These are phyloP conservation scores for Dactylis glomerata DNA, from an alignment of 176 grass and related monocot species.

Conservation along the genomic window DNA sequence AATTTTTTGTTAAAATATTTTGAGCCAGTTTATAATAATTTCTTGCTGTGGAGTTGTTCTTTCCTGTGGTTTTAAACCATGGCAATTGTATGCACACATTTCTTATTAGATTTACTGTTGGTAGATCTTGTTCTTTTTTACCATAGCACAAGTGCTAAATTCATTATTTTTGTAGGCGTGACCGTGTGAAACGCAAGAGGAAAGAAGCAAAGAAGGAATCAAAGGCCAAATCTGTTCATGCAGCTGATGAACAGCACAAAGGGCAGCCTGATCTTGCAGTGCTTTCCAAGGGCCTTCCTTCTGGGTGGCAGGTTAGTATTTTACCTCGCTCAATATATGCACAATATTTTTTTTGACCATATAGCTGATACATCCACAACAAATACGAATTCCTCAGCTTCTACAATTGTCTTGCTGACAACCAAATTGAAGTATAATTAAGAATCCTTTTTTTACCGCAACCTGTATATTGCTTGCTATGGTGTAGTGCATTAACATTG, in stretches of 20 bases:
- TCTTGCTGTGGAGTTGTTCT: background rate
- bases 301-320: constrained; percentile 73
- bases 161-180: constrained; percentile 54
- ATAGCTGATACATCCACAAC: background rate
- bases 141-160: background rate
- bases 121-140: background rate
- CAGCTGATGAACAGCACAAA: constrained; percentile 29
- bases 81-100: background rate
- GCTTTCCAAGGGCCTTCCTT: constrained; percentile 84
- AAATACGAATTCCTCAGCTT: background rate
- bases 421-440: background rate
- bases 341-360: background rate
- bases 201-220: constrained; percentile 38
- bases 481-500: background rate
- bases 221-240: background rate
- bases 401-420: background rate
- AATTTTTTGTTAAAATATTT: background rate
- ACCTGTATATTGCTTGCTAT: background rate
- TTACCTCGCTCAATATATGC: background rate
- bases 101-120: background rate
- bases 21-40: background rate
- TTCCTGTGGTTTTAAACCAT: background rate
- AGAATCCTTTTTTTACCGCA: background rate
- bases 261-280: constrained; percentile 53
- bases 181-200: constrained; percentile 83